Base-by-base conservation (phyloP, 441 rosid genomes). In the Adansonia madagascariensis region DNA sequence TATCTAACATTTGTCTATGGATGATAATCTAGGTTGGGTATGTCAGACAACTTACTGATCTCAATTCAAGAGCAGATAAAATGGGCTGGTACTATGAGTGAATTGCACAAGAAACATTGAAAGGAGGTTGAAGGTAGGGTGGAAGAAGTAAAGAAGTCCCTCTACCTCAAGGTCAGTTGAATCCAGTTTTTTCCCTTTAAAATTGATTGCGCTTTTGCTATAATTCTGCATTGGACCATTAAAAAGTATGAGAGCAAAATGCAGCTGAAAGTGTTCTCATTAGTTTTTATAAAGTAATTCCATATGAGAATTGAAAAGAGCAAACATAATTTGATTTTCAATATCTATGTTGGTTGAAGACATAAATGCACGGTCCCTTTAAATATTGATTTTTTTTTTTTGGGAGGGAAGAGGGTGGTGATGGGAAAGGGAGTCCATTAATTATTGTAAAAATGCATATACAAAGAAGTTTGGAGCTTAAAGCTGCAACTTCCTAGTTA, bases 11-110 rank as follows among this genome's bases (percentile, higher is more conserved):
- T 50, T 69, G 24, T 74, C 22, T 52, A 1, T 70, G 63, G 70
- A 68, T 74, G 77, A 69, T 67, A 81, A 81, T 72, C 44, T 67
- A 97, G 98, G 99, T 82, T 94, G 91, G 80, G 80, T 67, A 89
- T 98, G 10, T 93, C 99, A 63, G 98, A 97, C 76, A 88, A 88
- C 84, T 89, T 94, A 74, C 98, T 97, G 9, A 82, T 85, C 46
- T 83, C 98, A 7, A 93, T 94, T 86, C 98, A 94, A 89, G 97
- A 97, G 83, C 94, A 91, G 90, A 91, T 97, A 76, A 97, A 93
- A 82, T 97, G 99, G 99, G 99, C 98, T 53, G 99, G 94, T 83
- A 82, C 79, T 27, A 94, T 93, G 98, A 90, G 94, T 78, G 99
- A 97, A 67, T 70, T 82, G 82, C 95, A 93, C 88, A 93, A 89